These are phyloP conservation scores for Aspergillus nomiae DNA, from an alignment of 2,329 filamentous ascomycete species.

Conservation along the genomic window DNA sequence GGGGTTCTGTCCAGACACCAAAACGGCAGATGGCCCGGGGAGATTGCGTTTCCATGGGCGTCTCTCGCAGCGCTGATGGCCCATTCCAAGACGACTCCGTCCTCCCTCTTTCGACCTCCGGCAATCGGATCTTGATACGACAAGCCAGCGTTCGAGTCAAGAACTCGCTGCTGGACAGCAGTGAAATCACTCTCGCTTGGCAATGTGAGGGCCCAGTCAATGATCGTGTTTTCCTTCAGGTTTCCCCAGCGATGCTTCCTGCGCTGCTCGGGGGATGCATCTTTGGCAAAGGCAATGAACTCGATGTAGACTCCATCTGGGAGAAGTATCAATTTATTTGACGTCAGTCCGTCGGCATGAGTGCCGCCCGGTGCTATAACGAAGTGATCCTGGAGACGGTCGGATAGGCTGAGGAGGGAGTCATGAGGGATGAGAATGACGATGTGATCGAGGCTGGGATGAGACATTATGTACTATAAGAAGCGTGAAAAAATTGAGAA, in stretches of 20 bases:
- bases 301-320: not conserved
- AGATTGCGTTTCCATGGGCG: not conserved
- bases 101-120: not conserved
- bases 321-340: not conserved
- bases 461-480: not conserved
- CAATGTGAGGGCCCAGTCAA: not conserved
- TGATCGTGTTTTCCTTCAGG: not conserved
- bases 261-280: not conserved
- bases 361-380: not conserved
- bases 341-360: not conserved
- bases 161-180: not conserved
- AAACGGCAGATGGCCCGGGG: not conserved
- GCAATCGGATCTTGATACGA: not conserved
- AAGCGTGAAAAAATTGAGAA: not conserved
- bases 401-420: not conserved
- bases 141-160: not conserved
- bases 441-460: not conserved
- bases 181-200: not conserved
- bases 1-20: not conserved
- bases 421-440: not conserved
- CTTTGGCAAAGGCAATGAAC: not conserved
- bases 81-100: not conserved
- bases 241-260: not conserved
- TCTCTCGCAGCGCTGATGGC: not conserved
- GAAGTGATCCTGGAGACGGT: not conserved